These are phyloP conservation scores for Biscogniauxia sp. DNA, from an alignment of 2,329 filamentous ascomycete species.

Conservation along the genomic window DNA sequence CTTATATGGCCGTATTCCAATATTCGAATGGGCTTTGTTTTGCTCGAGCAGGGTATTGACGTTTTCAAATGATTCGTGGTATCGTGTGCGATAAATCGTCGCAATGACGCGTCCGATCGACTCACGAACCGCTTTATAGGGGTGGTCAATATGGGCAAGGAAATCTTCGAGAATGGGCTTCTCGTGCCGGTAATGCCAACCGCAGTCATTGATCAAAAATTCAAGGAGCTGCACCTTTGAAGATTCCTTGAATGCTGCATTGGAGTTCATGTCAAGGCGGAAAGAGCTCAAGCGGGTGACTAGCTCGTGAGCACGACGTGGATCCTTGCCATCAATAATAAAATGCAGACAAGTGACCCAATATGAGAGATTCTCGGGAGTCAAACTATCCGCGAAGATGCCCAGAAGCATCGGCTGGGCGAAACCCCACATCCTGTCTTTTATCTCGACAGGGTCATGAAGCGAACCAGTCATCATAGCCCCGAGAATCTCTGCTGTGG, in stretches of 20 bases:
- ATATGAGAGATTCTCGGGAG: constrained; percentile 89
- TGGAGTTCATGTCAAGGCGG: constrained; percentile 88
- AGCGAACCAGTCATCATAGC: constrained; percentile 78
- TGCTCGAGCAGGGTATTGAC: constrained; percentile 71
- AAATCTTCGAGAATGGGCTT: constrained; percentile 88
- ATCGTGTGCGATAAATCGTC: constrained; percentile 84
- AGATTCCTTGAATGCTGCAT: constrained; percentile 97
- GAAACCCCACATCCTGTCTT: constrained; percentile 81
- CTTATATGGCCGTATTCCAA: constrained; percentile 81
- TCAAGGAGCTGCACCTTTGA: constrained; percentile 92
- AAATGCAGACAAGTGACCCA: constrained; percentile 95
- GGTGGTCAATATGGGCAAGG: constrained; percentile 87
- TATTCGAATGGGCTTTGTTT: constrained; percentile 76
- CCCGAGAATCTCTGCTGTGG: constrained; percentile 89
- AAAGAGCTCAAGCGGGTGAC: constrained; percentile 81
- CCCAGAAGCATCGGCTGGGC: constrained; percentile 83
- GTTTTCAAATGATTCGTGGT: constrained; percentile 89
- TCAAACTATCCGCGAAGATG: constrained; percentile 87
- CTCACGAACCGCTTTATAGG: constrained; percentile 95
- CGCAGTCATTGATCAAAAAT: constrained; percentile 79
- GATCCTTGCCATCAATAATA: constrained; percentile 84
- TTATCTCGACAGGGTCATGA: constrained; percentile 71
- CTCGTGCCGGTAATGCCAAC: constrained; percentile 94
- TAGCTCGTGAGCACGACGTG: constrained; percentile 81
- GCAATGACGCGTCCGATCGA: constrained; percentile 88